phyloP scores from a whole-genome alignment of 2,329 filamentous ascomycete genomes.

The Phyllosticta paracitricarpa region DNA sequence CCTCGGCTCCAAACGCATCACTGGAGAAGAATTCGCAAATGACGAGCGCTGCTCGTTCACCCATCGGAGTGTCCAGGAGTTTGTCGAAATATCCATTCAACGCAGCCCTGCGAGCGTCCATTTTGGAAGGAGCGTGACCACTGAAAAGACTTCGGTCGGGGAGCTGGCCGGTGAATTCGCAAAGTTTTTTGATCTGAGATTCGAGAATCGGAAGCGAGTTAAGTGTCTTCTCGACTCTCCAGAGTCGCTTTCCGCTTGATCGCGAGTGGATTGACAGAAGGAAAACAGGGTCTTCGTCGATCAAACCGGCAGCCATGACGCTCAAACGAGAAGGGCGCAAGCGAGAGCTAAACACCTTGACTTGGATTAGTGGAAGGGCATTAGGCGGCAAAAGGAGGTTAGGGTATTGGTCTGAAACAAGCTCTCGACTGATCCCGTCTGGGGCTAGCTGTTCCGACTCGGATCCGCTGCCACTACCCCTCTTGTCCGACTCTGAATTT shows the following conservation, averaged over 20 bases:
- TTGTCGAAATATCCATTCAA: conserved; percentile 80
- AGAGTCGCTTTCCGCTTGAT: conserved; percentile 67
- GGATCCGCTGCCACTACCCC: conserved; percentile 20
- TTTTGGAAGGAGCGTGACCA: conserved; percentile 85
- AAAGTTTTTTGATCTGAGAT: conserved; percentile 63
- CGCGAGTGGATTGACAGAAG: conserved; percentile 78
- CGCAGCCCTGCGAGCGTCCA: conserved; percentile 74
- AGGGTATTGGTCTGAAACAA: conserved; percentile 78
- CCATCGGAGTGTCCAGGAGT: conserved; percentile 72
- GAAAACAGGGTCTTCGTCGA: conserved; percentile 90
- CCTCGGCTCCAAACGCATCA: conserved; percentile 51
- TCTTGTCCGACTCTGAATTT: conserved; percentile 21
- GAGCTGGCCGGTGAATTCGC: conserved; percentile 62
- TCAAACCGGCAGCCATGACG: conserved; percentile 65
- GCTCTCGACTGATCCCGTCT: conserved; percentile 42
- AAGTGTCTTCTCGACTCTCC: conserved; percentile 90
- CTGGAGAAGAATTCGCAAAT: conserved; percentile 78
- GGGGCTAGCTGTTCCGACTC: conserved; percentile 15
- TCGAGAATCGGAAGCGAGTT: conserved; percentile 73
- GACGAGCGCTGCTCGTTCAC: conserved; percentile 64
- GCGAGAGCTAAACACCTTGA: conserved; percentile 87
- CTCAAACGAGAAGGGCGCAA: conserved; percentile 86
- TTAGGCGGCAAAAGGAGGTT: conserved; percentile 79
- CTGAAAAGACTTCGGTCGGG: conserved; percentile 82
- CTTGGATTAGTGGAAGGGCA: conserved; percentile 72